These are phyloP conservation scores for Fomitiporia mediterranea DNA, from an alignment of 1,284 basidiomycete genomes.

Conservation along the genomic window DNA sequence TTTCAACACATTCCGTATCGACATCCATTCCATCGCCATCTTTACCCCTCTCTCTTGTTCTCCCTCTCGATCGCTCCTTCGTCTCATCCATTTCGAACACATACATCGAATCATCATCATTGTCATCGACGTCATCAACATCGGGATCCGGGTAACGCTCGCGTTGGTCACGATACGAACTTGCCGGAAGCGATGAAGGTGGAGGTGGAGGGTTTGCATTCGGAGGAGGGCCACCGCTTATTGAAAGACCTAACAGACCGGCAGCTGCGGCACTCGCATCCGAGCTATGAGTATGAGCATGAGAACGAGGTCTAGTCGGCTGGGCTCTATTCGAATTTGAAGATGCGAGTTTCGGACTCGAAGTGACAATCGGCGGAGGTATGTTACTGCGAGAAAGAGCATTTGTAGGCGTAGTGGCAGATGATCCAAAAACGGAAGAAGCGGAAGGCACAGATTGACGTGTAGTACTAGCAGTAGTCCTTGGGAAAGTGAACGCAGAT, in stretches of 20 bases:
- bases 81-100: neutral
- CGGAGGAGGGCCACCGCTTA: neutral
- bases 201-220: neutral
- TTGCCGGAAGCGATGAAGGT: neutral
- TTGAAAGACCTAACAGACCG: constrained; percentile 1
- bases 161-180: neutral
- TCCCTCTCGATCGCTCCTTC: neutral
- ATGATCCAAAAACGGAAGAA: neutral
- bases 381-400: too few species aligned
- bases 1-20: neutral
- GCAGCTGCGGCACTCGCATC: constrained; percentile 6
- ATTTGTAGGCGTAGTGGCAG: too few species aligned
- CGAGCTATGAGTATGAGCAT: neutral
- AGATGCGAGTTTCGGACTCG: neutral
- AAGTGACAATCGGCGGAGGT: neutral
- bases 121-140: neutral
- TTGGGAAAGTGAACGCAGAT: neutral
- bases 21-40: neutral
- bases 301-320: neutral
- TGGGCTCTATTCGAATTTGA: neutral
- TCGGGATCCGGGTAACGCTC: neutral
- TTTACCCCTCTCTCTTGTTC: neutral
- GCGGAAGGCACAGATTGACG: neutral
- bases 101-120: neutral
- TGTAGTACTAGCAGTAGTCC: neutral